These are phyloP conservation scores for Talaromyces amestolkiae DNA, from an alignment of 2,329 filamentous ascomycete genomes.

Conservation along the genomic window DNA sequence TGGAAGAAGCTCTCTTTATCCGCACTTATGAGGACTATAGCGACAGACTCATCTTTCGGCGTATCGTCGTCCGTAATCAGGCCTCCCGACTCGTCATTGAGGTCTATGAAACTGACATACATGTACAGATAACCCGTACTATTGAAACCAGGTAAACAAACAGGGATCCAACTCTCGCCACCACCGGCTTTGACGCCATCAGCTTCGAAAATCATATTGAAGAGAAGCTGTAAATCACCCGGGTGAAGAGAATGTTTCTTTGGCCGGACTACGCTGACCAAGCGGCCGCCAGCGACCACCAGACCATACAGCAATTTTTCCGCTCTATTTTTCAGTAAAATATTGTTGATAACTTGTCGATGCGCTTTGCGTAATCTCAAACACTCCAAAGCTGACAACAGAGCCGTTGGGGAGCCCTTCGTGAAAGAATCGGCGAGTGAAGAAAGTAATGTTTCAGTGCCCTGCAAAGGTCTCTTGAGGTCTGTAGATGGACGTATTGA, in stretches of 20 bases:
- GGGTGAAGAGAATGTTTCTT: conserved; percentile 94
- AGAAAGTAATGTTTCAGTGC: conserved; percentile 85
- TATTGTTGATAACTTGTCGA: conserved; percentile 79
- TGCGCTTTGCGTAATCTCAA: conserved; percentile 88
- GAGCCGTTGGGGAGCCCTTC: conserved; percentile 79
- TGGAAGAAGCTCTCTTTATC: conserved; percentile 93
- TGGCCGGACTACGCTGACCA: conserved; percentile 92
- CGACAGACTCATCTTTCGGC: conserved; percentile 68
- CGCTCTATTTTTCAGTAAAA: conserved; percentile 73
- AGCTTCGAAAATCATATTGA: conserved; percentile 99
- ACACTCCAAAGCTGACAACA: conserved; percentile 89
- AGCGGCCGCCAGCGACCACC: conserved; percentile 84
- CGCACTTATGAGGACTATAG: conserved; percentile 85
- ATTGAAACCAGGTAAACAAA: conserved; percentile 96
- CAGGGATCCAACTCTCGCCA: conserved; percentile 97
- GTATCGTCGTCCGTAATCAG: conserved; percentile 39
- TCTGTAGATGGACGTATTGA: conserved; percentile 90
- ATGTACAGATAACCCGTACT: conserved; percentile 96
- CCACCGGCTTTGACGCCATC: conserved; percentile 84
- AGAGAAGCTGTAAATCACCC: conserved; percentile 91
- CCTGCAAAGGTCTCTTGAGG: conserved; percentile 81
- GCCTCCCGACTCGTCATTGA: conserved; percentile 49
- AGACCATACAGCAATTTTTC: conserved; percentile 85
- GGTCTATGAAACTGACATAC: conserved; percentile 93
- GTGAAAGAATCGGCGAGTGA: conserved; percentile 94